phyloP scores from a whole-genome alignment of 208 protist species.

The Crithidia fasciculata region DNA sequence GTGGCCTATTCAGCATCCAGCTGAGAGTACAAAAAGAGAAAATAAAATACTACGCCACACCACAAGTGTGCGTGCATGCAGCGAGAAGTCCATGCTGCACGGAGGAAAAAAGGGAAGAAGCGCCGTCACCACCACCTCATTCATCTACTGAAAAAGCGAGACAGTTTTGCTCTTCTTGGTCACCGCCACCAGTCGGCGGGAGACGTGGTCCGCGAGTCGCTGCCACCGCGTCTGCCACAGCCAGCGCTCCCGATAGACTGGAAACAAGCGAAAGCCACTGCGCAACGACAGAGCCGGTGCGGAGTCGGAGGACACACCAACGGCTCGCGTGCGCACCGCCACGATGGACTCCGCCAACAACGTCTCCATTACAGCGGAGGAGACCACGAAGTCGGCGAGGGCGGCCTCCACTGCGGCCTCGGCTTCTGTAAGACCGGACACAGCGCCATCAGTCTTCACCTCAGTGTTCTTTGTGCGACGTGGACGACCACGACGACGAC shows the following conservation, averaged over 20 bases:
- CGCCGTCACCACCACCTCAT: no score
- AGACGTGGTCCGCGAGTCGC: background rate
- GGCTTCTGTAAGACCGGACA: background rate
- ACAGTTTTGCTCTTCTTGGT: background rate
- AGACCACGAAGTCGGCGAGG: constrained; percentile 22
- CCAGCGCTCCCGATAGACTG: constrained; percentile 28
- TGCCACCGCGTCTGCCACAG: constrained; percentile 23
- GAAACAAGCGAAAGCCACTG: constrained; percentile 11
- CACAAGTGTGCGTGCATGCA: no score
- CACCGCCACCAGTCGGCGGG: background rate
- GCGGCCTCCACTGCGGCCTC: constrained; percentile 5
- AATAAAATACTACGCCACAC: background rate
- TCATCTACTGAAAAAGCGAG: background rate
- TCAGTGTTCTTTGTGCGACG: no score
- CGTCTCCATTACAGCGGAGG: constrained; percentile 25
- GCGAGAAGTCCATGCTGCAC: no score
- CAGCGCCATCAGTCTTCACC: background rate
- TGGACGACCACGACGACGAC: no score
- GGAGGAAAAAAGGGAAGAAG: no score
- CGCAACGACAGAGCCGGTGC: background rate
- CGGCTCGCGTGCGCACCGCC: constrained; percentile 9
- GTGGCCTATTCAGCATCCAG: background rate
- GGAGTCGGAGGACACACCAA: background rate
- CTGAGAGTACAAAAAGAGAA: background rate
- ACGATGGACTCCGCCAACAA: constrained; percentile 27